These are phyloP conservation scores for Gossypium raimondii DNA, from an alignment of 345 rosid species.

Conservation along the genomic window DNA sequence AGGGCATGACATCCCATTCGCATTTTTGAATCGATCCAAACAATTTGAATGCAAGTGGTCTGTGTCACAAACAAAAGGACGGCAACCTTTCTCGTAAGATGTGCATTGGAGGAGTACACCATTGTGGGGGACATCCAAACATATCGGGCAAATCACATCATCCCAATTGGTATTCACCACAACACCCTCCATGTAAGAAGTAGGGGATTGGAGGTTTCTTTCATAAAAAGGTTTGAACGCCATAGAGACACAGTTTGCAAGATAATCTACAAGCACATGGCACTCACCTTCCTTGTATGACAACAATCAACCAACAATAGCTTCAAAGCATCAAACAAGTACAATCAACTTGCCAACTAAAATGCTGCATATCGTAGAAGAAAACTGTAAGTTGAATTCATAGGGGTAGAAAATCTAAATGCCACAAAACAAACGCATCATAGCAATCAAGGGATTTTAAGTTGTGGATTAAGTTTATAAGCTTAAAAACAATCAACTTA, in stretches of 20 bases:
- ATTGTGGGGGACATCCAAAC: slow-evolving; percentile 90
- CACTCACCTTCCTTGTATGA: slow-evolving; percentile 2
- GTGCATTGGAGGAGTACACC: slow-evolving; percentile 84
- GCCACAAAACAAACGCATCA: not conserved
- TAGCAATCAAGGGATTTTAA: not conserved
- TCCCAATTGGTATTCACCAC: slow-evolving; percentile 61
- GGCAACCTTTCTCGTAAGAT: slow-evolving; percentile 73
- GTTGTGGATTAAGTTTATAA: not conserved
- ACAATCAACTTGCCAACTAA: not conserved
- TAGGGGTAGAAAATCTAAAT: no score
- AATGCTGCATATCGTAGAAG: not conserved
- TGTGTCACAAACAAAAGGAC: slow-evolving; percentile 85
- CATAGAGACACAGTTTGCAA: slow-evolving; percentile 25
- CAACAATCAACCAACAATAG: not conserved
- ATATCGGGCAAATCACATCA: slow-evolving; percentile 83
- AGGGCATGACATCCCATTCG: slow-evolving; percentile 56
- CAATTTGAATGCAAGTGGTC: slow-evolving; percentile 88
- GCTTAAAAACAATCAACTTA: not conserved
- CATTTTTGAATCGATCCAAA: slow-evolving; percentile 78
- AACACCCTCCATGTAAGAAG: slow-evolving; percentile 37
- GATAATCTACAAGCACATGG: slow-evolving; percentile 24
- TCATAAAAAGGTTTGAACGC: slow-evolving; percentile 36
- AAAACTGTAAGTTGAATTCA: not conserved
- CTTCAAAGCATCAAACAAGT: not conserved
- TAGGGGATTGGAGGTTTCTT: slow-evolving; percentile 26